Percentiles rank a stretch among this genome's conserved stretches.
phyloP scores from a whole-genome alignment of 2,329 filamentous ascomycete genomes.

The Fusarium sacchari region DNA sequence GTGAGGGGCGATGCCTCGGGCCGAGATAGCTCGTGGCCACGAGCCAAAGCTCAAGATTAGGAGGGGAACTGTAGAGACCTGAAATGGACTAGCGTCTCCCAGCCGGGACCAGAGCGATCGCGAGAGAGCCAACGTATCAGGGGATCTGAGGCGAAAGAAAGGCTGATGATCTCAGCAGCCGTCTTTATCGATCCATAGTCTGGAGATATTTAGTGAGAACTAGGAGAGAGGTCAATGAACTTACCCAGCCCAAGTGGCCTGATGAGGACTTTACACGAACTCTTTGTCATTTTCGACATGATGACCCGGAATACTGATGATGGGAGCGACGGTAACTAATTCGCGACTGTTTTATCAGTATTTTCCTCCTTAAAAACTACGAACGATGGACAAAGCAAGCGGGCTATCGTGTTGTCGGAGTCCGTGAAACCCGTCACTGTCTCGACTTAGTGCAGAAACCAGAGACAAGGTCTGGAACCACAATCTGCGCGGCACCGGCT shows the following conservation, averaged over 20 bases:
- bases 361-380: fast-evolving
- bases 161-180: background rate
- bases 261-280: background rate
- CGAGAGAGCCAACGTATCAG: background rate
- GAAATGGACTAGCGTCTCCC: background rate
- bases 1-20: background rate
- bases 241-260: background rate
- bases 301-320: background rate
- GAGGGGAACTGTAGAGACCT: background rate
- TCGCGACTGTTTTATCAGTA: background rate
- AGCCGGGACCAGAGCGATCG: background rate
- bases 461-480: background rate
- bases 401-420: background rate
- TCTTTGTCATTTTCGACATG: background rate
- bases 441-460: too few relatives aligned
- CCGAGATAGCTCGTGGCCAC: background rate
- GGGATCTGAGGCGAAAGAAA: background rate
- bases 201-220: background rate
- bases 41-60: background rate
- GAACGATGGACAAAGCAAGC: too few relatives aligned
- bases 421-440: background rate
- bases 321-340: background rate
- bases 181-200: background rate
- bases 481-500: background rate
- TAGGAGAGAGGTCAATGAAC: fast-evolving